These are phyloP conservation scores for Colletotrichum eleusines DNA, from an alignment of 2,329 filamentous ascomycete species.

Conservation along the genomic window DNA sequence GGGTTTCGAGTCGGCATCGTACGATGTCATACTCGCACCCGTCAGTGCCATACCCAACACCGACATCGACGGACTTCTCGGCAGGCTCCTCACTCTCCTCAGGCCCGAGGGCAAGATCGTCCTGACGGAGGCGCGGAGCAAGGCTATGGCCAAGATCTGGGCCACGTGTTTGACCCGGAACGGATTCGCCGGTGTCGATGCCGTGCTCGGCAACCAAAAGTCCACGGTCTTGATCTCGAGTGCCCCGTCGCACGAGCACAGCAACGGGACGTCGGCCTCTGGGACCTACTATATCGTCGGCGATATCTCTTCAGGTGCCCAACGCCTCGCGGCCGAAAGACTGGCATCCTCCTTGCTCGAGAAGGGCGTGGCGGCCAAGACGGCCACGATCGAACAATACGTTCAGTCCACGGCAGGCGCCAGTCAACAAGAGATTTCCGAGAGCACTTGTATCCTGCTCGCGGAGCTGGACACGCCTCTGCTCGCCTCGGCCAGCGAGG, in stretches of 20 bases:
- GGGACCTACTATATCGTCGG: neutral
- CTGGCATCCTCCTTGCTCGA: neutral
- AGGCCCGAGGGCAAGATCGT: slow-evolving; percentile 48
- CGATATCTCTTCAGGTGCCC: neutral
- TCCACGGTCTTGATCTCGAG: slow-evolving; percentile 1
- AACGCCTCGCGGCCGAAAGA: neutral
- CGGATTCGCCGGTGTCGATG: neutral
- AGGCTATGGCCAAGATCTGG: neutral
- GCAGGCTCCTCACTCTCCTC: slow-evolving; percentile 45
- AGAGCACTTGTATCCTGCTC: neutral
- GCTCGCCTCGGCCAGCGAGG: neutral
- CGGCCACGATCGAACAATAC: neutral
- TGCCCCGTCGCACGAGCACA: no score
- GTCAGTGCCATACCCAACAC: neutral
- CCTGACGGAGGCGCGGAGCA: neutral
- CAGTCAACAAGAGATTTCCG: neutral
- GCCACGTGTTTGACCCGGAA: neutral
- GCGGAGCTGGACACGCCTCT: neutral
- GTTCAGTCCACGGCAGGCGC: neutral
- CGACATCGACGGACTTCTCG: slow-evolving; percentile 44
- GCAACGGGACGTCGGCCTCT: neutral
- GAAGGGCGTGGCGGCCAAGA: neutral
- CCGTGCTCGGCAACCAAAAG: neutral
- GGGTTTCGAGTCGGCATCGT: slow-evolving; percentile 44
- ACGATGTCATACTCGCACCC: slow-evolving; percentile 49